A percentile compares a stretch with the other conserved stretches of the same genome.
Evolutionary conservation across 2,329 filamentous ascomycete species (phyloP).

Genomic region (Colletotrichum lupini): DNA sequence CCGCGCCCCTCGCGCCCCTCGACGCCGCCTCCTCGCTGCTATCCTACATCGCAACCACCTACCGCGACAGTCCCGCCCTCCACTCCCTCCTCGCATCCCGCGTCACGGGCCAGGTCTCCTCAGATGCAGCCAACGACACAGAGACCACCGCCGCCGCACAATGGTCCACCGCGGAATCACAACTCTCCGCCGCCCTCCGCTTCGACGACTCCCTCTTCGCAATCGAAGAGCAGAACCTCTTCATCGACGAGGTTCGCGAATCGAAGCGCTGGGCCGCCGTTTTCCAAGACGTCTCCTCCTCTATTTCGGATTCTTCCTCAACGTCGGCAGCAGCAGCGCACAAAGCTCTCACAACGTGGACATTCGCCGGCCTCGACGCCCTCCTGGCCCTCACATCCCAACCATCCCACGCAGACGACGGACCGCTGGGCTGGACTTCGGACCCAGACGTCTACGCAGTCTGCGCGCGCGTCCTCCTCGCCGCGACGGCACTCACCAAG

Average conservation of each 20-base stretch:
- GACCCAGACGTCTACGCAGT: conserved; percentile 75
- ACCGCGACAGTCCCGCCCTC: conserved; percentile 51
- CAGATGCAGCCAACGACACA: not conserved
- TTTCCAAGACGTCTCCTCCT: conserved; percentile 45
- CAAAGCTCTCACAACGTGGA: conserved; percentile 56
- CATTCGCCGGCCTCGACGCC: conserved; percentile 57
- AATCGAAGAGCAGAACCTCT: conserved; percentile 95
- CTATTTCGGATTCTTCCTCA: not conserved
- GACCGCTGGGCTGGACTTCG: conserved; percentile 78
- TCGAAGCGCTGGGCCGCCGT: conserved; percentile 73
- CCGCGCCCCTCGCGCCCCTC: conserved; percentile 57
- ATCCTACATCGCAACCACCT: conserved; percentile 51
- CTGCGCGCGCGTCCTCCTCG: conserved; percentile 59
- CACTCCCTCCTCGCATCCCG: conserved; percentile 52
- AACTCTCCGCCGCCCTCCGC: conserved; percentile 58
- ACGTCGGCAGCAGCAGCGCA: conserved; percentile 13
- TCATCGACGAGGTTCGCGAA: conserved; percentile 84
- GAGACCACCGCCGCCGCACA: not conserved
- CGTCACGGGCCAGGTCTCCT: conserved; percentile 49
- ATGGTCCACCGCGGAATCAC: conserved; percentile 46
- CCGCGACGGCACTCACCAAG: conserved; percentile 47
- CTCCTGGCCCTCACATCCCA: conserved; percentile 47
- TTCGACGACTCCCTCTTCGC: conserved; percentile 80
- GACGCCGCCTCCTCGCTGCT: conserved; percentile 60
- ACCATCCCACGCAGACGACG: conserved; percentile 57